These are phyloP conservation scores for Chenopodium album DNA, from an alignment of 148 eudicot species.

Conservation along the genomic window DNA sequence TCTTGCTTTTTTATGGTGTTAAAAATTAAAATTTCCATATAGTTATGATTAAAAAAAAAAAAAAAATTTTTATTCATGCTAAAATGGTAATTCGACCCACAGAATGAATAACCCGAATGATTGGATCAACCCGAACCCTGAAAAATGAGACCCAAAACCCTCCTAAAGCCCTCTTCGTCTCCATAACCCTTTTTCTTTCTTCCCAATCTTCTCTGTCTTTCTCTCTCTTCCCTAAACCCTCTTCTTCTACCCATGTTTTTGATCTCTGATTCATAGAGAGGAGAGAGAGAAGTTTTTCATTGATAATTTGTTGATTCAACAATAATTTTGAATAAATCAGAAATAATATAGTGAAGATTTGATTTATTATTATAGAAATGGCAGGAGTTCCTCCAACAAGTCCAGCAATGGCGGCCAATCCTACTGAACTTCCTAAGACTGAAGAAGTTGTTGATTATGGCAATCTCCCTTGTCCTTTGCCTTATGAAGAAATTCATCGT, in stretches of 20 bases:
- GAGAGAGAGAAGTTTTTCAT: neutral
- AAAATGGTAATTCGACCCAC: neutral
- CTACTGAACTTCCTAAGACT: slow-evolving; percentile 31
- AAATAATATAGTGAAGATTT: too few relatives aligned
- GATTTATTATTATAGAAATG: slow-evolving; percentile 9
- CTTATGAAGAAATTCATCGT: slow-evolving; percentile 87
- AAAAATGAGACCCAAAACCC: slow-evolving; percentile 33
- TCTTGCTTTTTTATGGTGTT: too few relatives aligned
- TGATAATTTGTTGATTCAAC: neutral
- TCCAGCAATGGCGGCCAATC: slow-evolving; percentile 23
- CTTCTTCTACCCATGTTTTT: neutral
- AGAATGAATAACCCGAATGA: neutral
- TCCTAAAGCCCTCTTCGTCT: slow-evolving; percentile 27
- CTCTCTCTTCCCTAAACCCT: slow-evolving; percentile 29
- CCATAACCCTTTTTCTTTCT: slow-evolving; percentile 7
- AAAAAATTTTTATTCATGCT: too few relatives aligned
- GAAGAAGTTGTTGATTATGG: slow-evolving; percentile 67
- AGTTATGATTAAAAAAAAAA: too few relatives aligned
- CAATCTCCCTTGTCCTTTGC: slow-evolving; percentile 80
- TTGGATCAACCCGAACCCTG: neutral
- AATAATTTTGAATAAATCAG: neutral
- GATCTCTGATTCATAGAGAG: neutral
- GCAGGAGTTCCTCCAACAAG: slow-evolving; percentile 27
- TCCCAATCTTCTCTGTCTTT: neutral
- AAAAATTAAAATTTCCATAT: too few relatives aligned